These are phyloP conservation scores for Xylariaceae sp. DNA, from an alignment of 2,329 filamentous ascomycete genomes.

Conservation along the genomic window DNA sequence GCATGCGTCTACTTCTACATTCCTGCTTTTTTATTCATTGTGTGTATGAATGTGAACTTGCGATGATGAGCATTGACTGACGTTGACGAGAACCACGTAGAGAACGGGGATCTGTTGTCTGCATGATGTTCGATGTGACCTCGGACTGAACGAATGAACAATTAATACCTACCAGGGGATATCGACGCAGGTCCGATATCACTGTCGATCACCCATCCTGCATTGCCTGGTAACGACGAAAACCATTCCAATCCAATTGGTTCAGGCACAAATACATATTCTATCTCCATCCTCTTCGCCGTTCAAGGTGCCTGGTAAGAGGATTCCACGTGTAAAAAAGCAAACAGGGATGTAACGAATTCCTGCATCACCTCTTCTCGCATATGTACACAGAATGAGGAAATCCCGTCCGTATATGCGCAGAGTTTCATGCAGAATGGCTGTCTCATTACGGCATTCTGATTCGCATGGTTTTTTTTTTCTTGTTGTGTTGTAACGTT, in stretches of 20 bases:
- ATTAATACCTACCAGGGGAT: not conserved
- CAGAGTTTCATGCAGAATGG: not conserved
- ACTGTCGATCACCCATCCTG: no score
- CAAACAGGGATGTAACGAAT: not conserved
- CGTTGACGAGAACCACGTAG: not conserved
- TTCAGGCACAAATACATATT: no score
- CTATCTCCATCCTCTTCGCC: no score
- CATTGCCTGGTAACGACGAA: no score
- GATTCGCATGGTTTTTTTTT: not conserved
- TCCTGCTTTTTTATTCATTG: no score
- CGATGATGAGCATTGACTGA: not conserved
- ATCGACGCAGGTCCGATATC: no score
- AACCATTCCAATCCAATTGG: no score
- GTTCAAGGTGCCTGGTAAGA: no score
- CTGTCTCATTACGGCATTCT: not conserved
- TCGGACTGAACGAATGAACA: not conserved
- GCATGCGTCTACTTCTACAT: no score
- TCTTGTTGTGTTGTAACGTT: not conserved
- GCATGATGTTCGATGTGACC: no score
- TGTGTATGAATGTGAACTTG: not conserved
- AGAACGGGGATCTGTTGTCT: not conserved
- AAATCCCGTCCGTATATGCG: not conserved
- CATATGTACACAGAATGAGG: no score
- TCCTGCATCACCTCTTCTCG: not conserved
- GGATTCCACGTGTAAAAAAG: not conserved